Conservation (phyloP, 2,329 filamentous ascomycete genomes). For the Parafenestella ontariensis region DNA sequence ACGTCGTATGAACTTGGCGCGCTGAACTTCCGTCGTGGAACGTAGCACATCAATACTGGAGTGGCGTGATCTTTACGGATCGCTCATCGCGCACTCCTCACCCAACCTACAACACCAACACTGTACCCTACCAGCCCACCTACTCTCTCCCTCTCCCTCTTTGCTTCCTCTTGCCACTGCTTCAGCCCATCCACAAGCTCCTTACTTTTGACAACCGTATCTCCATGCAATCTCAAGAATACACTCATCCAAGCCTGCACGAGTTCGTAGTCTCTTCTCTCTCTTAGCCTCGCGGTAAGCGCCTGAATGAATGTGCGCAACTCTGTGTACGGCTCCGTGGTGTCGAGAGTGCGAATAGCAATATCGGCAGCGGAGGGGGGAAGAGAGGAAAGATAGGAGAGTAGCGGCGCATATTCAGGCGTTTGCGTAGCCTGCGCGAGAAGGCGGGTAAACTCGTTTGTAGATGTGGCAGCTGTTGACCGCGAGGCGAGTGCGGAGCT, state of each 20-base stretch:
- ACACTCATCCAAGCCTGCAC: constrained; percentile 98
- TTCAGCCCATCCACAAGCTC: constrained; percentile 65
- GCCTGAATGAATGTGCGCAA: constrained; percentile 81
- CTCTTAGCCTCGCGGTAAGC: constrained; percentile 72
- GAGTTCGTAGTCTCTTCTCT: constrained; percentile 86
- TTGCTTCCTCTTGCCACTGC: constrained; percentile 76
- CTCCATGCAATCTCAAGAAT: constrained; percentile 80
- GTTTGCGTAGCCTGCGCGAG: constrained; percentile 57
- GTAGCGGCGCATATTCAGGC: constrained; percentile 70
- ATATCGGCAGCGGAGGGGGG: constrained; percentile 87
- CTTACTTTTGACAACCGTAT: constrained; percentile 60
- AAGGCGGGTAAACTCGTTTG: constrained; percentile 56
- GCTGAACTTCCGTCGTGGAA: background rate
- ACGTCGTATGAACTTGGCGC: background rate
- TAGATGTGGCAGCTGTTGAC: constrained; percentile 37
- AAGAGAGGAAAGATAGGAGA: constrained; percentile 80
- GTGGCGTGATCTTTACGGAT: background rate
- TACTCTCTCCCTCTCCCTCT: constrained; percentile 73
- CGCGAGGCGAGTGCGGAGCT: constrained; percentile 42
- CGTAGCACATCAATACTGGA: background rate
- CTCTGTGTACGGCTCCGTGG: constrained; percentile 66
- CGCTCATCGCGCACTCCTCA: constrained; percentile 61
- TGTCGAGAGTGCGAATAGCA: constrained; percentile 80
- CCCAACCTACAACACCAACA: constrained; percentile 81
- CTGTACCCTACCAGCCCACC: constrained; percentile 85